Evolutionary conservation across 208 protist genomes (phyloP), one percentile per base, ranked within the genome.

Genomic region (Acanthamoeba divionensis): DNA sequence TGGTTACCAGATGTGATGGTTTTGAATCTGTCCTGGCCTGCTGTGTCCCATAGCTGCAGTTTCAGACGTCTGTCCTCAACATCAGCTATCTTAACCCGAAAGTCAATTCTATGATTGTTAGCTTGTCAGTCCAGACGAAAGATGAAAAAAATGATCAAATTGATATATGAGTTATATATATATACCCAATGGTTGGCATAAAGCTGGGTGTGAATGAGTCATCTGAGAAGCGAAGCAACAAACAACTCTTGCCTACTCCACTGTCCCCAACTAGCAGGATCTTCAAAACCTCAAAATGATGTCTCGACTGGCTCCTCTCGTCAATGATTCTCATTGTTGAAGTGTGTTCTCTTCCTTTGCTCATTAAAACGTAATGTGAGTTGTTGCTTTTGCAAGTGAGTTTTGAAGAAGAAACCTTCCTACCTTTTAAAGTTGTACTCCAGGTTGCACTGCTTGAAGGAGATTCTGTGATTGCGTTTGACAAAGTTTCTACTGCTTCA

Each of bases 181-280:
- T 60, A 45, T 77, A 96, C 91, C 96, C 97, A 90, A 98, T 98
- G 0, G 97, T 98, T 5, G 97, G 96, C 75, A 98, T 98, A 80
- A 98, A 98, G 36, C 90, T 96, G 15, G 95, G 92, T 41, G 95
- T 98, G 90, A 97, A 98, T 21, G 95, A 90, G 86, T 98, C 96
- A 88, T 98, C 97, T 55, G 96, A 95, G 90, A 98, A 98, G 29
- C 97, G 89, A 15, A 98, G 92, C 21, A 98, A 91, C 24, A 98
- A 80, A 89, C 96, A 97, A 57, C 92, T 96, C 91, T 97, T 98
- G 29, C 96, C 96, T 12, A 98, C 96, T 83, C 96, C 96, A 24
- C 44, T 55, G 67, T 77, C 54, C 44, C 67, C 67, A 26, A 77
- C 54, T 47, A 77, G 47, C 8, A 77, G 67, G 44, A 77, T 38